These are phyloP conservation scores for Cladophialophora yegresii DNA, from an alignment of 2,329 filamentous ascomycete species.

Conservation along the genomic window DNA sequence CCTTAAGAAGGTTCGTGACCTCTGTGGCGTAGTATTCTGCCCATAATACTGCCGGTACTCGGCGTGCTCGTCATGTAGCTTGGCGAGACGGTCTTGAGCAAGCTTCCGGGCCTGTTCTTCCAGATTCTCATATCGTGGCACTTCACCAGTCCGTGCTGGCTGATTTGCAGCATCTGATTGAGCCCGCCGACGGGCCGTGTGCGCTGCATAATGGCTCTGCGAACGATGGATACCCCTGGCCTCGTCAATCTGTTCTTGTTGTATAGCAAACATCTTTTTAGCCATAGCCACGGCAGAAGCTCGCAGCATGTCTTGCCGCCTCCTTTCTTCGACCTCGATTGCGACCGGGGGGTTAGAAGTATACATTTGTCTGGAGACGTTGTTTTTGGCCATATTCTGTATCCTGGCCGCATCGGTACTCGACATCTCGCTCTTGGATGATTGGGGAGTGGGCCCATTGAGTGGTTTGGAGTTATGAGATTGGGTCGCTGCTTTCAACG, in stretches of 20 bases:
- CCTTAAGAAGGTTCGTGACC: slow-evolving; percentile 55
- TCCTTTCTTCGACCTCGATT: slow-evolving; percentile 72
- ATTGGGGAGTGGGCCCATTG: slow-evolving; percentile 52
- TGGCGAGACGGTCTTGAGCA: slow-evolving; percentile 78
- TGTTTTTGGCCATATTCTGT: slow-evolving; percentile 66
- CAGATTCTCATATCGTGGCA: slow-evolving; percentile 54
- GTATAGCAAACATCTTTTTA: slow-evolving; percentile 75
- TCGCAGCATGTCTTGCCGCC: slow-evolving; percentile 69
- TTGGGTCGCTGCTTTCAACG: slow-evolving; percentile 70
- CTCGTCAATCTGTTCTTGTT: slow-evolving; percentile 63
- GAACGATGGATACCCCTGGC: slow-evolving; percentile 41
- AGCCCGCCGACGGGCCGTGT: slow-evolving; percentile 41
- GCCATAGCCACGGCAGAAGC: slow-evolving; percentile 89
- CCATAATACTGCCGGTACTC: slow-evolving; percentile 79
- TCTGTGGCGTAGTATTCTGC: slow-evolving; percentile 53
- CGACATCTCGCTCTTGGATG: slow-evolving; percentile 35
- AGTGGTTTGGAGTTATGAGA: slow-evolving; percentile 55
- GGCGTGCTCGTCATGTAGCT: slow-evolving; percentile 71
- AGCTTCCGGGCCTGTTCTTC: slow-evolving; percentile 86
- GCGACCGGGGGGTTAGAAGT: slow-evolving; percentile 72
- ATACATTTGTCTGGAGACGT: slow-evolving; percentile 73
- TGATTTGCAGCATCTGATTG: slow-evolving; percentile 33
- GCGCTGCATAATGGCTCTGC: slow-evolving; percentile 43
- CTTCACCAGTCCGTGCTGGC: slow-evolving; percentile 9
- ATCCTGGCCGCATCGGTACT: slow-evolving; percentile 61